Base-by-base conservation (phyloP, 2,329 filamentous ascomycete species). In the Leptographium wingfieldii region DNA sequence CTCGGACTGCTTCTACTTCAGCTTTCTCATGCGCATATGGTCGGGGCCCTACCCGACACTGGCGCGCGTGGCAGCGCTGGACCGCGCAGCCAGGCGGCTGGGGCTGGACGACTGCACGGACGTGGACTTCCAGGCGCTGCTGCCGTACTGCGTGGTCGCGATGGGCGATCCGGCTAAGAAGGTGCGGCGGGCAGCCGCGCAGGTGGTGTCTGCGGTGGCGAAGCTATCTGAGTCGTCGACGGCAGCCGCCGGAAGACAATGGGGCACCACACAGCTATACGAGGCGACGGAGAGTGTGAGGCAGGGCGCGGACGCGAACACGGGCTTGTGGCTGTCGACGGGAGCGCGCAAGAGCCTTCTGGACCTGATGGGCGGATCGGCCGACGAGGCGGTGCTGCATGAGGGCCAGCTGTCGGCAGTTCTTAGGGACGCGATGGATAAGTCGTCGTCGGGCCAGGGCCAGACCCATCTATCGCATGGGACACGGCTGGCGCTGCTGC, bases 311-410 rank as follows among this genome's bases (percentile, higher is more conserved):
- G 29, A 31, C 33, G 73, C 77, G 55, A 73, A 73, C 6, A 73
- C 73, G 43, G 70, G 86, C 19, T 74, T 80, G 54, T 82, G 81
- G 76, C 76, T 95, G 59, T 72, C 80, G 3, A 68, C 74, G 0
- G 79, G 84, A 29, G 79, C 86, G 59, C 74, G 76, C 2, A 74
- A 79, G 52, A 84, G 82, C 61, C 72, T 95, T 25, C 68, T 94
- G 0, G 78, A 82, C 25, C 77, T 82, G 25, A 29, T 64, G 10
- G 12, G 55, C 3, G 61, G 89, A 0, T 82, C 80, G 2, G 73
- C 96, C 11, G 92, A 96, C 71, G 94, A 96, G 71, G 95, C 87
- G 67, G 79, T 92, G 3, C 81, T 96, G 65, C 91, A 97, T 68
- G 75, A 83, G 4, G 81, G 80, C 33, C 85, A 94, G 62, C 78